These are phyloP conservation scores for Raphanus hybrid DNA, from an alignment of 441 rosid species.

Conservation along the genomic window DNA sequence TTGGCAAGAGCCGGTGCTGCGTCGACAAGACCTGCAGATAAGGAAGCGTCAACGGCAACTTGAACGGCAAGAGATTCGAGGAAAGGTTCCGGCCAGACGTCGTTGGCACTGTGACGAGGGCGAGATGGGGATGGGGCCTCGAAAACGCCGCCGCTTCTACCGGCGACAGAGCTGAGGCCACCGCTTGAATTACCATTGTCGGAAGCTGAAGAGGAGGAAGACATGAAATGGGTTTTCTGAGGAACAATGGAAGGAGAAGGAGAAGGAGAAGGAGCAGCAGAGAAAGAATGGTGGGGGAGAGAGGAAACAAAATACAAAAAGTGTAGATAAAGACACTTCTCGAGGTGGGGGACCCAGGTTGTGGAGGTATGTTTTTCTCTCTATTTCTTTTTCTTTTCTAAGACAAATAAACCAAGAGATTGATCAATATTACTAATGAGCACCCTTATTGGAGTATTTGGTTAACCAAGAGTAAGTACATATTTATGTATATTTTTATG, in stretches of 20 bases:
- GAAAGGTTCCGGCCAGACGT: conserved; percentile 94
- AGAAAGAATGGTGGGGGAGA: conserved; percentile 44
- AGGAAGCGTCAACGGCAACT: conserved; percentile 72
- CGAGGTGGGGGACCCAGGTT: conserved; percentile 64
- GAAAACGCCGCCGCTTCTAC: conserved; percentile 46
- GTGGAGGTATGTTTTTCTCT: conserved; percentile 23
- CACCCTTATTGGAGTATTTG: no score
- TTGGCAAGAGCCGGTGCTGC: conserved; percentile 82
- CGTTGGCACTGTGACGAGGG: conserved; percentile 57
- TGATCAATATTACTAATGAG: no score
- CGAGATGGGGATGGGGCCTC: conserved; percentile 81
- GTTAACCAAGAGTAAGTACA: no score
- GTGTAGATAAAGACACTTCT: conserved; percentile 65
- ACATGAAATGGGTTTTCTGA: conserved; percentile 41
- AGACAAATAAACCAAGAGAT: not conserved
- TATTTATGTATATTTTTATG: no score
- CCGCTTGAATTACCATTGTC: conserved; percentile 29
- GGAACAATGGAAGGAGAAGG: conserved; percentile 20
- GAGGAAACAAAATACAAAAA: conserved; percentile 65
- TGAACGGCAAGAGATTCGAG: conserved; percentile 82
- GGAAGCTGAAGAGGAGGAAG: conserved; percentile 57
- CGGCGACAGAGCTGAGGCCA: conserved; percentile 45
- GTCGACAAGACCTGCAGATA: conserved; percentile 61
- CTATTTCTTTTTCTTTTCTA: not conserved
- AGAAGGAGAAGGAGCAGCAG: conserved; percentile 31